Evolutionary conservation across 345 rosid species (phyloP).

Genomic region (Durio zibethinus): DNA sequence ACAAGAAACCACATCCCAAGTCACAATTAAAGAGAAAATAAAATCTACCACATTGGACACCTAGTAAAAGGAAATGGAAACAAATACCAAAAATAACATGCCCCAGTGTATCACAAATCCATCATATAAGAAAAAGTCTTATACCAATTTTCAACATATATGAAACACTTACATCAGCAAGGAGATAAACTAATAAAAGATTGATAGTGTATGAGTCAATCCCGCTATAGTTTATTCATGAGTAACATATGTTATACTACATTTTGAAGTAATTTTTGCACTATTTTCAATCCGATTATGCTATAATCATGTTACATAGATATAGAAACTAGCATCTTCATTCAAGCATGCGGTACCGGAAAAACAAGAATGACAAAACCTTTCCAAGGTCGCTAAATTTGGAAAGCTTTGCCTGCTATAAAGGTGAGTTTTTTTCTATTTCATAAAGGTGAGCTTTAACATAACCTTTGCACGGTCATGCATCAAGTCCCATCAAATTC

Average conservation of each 20-base stretch:
- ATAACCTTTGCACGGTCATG: not conserved
- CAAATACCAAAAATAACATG: not conserved
- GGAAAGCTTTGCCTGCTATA: not conserved
- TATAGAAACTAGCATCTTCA: not conserved
- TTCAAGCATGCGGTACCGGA: not conserved
- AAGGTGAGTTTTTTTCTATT: not conserved
- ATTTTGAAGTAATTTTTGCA: not conserved
- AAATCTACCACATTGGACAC: not conserved
- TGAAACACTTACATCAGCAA: not conserved
- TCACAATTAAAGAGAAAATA: not conserved
- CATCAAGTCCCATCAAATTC: not conserved
- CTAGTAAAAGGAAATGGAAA: not conserved
- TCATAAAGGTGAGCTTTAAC: no score
- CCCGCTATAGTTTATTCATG: not conserved
- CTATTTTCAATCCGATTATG: not conserved
- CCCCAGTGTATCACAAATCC: not conserved
- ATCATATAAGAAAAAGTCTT: not conserved
- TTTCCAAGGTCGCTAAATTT: not conserved
- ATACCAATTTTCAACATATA: not conserved
- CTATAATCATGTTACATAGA: not conserved
- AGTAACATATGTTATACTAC: not conserved
- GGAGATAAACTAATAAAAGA: not conserved
- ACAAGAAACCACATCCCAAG: not conserved
- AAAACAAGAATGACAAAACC: not conserved
- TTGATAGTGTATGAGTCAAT: no score